Evolutionary conservation across 2,329 filamentous ascomycete genomes (phyloP), one percentile per base, ranked within the genome.

Genomic region (Alternaria sp.): DNA sequence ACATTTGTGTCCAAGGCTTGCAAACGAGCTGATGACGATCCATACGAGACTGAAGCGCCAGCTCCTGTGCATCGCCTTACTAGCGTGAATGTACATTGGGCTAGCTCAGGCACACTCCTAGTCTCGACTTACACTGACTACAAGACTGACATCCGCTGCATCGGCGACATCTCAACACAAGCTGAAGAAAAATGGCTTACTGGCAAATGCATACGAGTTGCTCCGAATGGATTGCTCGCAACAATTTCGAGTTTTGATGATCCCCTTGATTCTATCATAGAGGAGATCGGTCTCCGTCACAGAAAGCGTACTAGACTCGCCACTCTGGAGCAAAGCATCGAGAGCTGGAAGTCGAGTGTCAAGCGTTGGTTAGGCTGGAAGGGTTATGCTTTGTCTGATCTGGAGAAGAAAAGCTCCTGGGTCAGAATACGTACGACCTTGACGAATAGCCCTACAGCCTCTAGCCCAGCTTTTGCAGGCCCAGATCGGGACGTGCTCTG

Each of bases 321-420:
- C 12, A 67, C 68, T 16, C 47, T 72, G 22, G 76, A 75, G 61
- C 72, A 74, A 42, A 65, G 59, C 26, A 66, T 78, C 18, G 73
- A 73, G 12, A 73, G 63, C 47, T 79, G 77, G 77, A 79, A 78
- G 48, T 52, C 58, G 1, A 59, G 58, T 2, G 75, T 78, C 14
- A 67, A 57, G 54, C 73, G 74, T 5, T 78, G 76, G 77, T 53
- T 79, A n/a, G 54, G 56, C 3, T 73, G 70, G 69, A 78, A 74
- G 63, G 77, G 77, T 3, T 76, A 78, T 43, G 57, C 61, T n/a
- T 59, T 76, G 11, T 51, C 66, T 8, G 54, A 65, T 28, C 66
- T 76, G 16, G 71, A 74, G 1, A 62, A 67, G 22, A 69, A 51
- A 49, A 62, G 39, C 26, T 66, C 73, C 3, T 78, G 76, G 76